Base-by-base conservation (phyloP, 1,284 basidiomycete genomes). In the Cutaneotrichosporon spelunceum region DNA sequence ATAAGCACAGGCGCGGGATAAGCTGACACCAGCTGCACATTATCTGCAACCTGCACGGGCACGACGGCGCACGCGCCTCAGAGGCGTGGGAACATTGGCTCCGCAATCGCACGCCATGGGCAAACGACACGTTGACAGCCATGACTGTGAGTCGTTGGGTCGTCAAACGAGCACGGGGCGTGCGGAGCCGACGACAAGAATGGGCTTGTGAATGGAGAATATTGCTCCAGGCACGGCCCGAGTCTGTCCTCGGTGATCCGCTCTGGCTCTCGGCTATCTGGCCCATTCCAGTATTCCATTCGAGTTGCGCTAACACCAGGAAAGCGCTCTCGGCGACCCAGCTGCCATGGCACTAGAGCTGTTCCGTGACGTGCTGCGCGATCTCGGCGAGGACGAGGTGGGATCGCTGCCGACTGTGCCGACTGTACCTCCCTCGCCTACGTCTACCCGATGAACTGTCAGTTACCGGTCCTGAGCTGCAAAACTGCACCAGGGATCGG, bases 21-120 rank as follows among this genome's bases (percentile, higher is more conserved):
- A 13, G 48, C 56, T 57, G 24, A 57, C 56, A 9, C 23, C 56
- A 57, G 56, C 56, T 48, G 47, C 47, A 50, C 24, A 57, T 57
- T 48, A 50, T 57, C 44, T 57, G 56, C 36, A 49, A 49, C 24
- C 47, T 57, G 23, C 48, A 57, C 48, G 56, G 56, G 16, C 56
- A 57, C 26, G 47, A 49, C 19, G 34, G 48, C 27, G 13, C 26
- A 2, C 48, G 48, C 48, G 48, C 48, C 4, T 26, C 48, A 14
- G 26, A n/a, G 19, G 48, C 48, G 3, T 50, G 48, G 48, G 27
- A 30, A 14, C 26, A 16, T 14, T 50, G 48, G 48, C 27, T 50
- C 14, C 27, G 19, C 16, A 30, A 14, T 16, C 48, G 48, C 19
- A 50, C 26, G 8, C 48, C 48, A 14, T 50, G 48, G 48, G 48